Conservation (phyloP, 2,329 filamentous ascomycete species). For the Beauveria sp. region DNA sequence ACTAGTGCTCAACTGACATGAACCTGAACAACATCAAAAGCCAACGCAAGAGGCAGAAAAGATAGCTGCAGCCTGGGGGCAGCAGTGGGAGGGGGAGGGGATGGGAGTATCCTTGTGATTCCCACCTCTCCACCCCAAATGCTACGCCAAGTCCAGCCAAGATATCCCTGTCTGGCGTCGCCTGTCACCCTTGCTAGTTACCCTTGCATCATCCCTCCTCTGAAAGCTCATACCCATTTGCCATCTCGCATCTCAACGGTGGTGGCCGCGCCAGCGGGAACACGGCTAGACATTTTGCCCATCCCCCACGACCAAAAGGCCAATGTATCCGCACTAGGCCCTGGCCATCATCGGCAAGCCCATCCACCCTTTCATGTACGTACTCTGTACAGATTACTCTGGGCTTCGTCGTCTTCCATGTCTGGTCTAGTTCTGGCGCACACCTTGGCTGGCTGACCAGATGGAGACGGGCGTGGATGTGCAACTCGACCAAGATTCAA, state of each 20-base stretch:
- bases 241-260: slow-evolving; percentile 12
- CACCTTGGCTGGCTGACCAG: not conserved
- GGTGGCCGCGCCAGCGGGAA: slow-evolving; percentile 7
- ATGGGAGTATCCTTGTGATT: slow-evolving; percentile 8
- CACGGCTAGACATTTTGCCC: slow-evolving; percentile 4
- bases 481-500: not conserved
- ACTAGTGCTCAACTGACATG: not conserved
- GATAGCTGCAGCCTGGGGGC: not conserved
- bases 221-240: not conserved
- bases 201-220: slow-evolving; percentile 11
- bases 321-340: not conserved
- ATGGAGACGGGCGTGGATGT: not conserved
- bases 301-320: not conserved
- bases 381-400: not conserved
- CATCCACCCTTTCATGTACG: not conserved
- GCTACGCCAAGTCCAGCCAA: not conserved
- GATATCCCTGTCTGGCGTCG: slow-evolving; percentile 9
- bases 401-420: not conserved
- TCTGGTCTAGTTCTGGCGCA: not conserved
- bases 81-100: not conserved
- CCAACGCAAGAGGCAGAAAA: not conserved
- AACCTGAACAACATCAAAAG: not conserved
- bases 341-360: slow-evolving; percentile 2
- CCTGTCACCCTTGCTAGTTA: slow-evolving; percentile 6
- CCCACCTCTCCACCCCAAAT: slow-evolving; percentile 5